Evolutionary conservation across 306 rosid genomes (phyloP).

Genomic region (Gynostemma pentaphyllum): DNA sequence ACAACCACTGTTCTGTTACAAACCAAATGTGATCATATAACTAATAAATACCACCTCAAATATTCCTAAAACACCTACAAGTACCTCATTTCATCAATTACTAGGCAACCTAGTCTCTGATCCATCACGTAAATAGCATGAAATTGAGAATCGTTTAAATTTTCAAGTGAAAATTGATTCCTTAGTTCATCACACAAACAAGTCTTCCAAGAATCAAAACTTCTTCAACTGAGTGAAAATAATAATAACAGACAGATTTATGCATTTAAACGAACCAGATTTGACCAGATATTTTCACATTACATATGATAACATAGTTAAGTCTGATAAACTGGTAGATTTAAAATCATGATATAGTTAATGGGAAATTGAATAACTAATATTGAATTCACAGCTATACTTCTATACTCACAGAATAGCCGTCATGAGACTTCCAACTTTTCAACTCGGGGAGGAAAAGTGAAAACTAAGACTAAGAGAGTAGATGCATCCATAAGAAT

Average conservation of each 20-base stretch:
- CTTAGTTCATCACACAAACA: background rate
- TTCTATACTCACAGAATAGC: too few relatives aligned
- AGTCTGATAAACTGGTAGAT: background rate
- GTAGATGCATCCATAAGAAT: background rate
- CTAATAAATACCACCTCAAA: constrained; percentile 34
- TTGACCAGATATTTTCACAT: background rate
- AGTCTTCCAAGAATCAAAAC: background rate
- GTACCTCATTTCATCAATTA: constrained; percentile 18
- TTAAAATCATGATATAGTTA: background rate
- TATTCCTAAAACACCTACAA: background rate
- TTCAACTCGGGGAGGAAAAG: too few relatives aligned
- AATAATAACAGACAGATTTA: background rate
- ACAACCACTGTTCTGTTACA: constrained; percentile 99
- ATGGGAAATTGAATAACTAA: background rate
- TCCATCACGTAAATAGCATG: background rate
- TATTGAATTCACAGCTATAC: background rate
- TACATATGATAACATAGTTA: constrained; percentile 1
- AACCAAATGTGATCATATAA: constrained; percentile 33
- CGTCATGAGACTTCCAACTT: too few relatives aligned
- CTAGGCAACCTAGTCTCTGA: background rate
- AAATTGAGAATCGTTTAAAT: background rate
- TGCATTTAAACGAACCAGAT: background rate
- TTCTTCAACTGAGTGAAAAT: background rate
- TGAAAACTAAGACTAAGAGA: background rate
- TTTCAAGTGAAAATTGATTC: background rate